Evolutionary conservation across 31 red algal species (phyloP).

Genomic region (Bonnemaisonia californica): DNA sequence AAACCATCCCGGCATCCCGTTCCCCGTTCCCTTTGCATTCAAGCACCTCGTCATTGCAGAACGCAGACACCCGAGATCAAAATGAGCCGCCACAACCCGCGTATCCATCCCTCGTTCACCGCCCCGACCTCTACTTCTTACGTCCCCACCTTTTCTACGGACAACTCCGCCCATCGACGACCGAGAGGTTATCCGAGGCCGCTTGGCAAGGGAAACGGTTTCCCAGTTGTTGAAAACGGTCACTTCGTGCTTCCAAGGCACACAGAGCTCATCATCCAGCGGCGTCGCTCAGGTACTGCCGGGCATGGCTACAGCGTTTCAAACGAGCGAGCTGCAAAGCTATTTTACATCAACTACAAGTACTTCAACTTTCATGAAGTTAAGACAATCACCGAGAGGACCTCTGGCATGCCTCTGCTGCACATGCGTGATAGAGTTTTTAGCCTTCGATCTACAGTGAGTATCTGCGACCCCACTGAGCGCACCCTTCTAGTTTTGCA

Average conservation of each 20-base stretch:
- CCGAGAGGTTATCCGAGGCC: not conserved
- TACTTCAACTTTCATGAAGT: not conserved
- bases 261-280: not conserved
- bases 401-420: not conserved
- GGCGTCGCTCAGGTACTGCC: not conserved
- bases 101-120: not conserved
- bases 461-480: not conserved
- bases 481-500: not conserved
- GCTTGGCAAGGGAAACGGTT: not conserved
- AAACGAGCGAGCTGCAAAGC: not conserved
- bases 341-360: constrained; percentile 1
- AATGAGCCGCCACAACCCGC: too few relatives aligned
- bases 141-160: not conserved
- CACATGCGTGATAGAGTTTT: not conserved
- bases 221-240: not conserved
- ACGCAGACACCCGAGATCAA: too few relatives aligned
- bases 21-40: too few relatives aligned
- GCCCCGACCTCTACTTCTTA: not conserved
- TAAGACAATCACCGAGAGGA: not conserved
- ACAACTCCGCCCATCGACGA: not conserved
- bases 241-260: not conserved
- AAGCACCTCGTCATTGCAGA: too few relatives aligned
- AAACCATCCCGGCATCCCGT: too few relatives aligned
- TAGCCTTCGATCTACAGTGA: not conserved
- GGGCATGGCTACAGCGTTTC: not conserved